These are phyloP conservation scores for Aspergillus awamori DNA, from an alignment of 2,329 filamentous ascomycete genomes.

Conservation along the genomic window DNA sequence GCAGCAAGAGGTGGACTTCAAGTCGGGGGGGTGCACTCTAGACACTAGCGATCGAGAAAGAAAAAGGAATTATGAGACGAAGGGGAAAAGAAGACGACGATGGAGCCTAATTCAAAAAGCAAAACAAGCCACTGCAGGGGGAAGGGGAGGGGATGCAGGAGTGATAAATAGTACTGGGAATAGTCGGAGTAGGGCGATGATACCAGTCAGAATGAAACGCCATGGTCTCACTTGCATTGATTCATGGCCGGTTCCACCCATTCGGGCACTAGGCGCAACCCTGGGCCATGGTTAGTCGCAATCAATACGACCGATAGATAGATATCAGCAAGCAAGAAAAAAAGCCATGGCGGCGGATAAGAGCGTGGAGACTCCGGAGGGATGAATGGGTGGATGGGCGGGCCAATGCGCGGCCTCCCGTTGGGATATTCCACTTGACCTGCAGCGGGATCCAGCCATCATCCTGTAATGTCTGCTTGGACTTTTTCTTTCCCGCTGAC, in stretches of 20 bases:
- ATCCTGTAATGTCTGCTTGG: too few relatives aligned
- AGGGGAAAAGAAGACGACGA: constrained; percentile 6
- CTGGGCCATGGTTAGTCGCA: constrained; percentile 28
- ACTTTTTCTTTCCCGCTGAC: too few relatives aligned
- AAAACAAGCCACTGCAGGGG: constrained; percentile 13
- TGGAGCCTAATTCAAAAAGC: constrained; percentile 7
- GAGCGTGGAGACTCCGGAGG: constrained; percentile 5
- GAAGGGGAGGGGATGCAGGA: constrained; percentile 8
- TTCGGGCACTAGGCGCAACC: constrained; percentile 22
- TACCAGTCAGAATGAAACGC: constrained; percentile 21
- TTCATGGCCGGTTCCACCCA: constrained; percentile 25
- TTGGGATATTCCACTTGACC: neutral
- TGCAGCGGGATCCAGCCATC: constrained; percentile 8
- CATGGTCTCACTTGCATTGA: constrained; percentile 8
- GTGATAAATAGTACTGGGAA: constrained; percentile 22
- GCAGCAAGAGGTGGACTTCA: neutral
- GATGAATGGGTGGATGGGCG: neutral
- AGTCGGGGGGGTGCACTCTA: neutral
- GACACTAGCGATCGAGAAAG: neutral
- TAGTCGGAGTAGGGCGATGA: constrained; percentile 17
- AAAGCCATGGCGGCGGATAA: constrained; percentile 12
- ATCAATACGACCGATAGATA: constrained; percentile 11
- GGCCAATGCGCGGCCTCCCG: neutral
- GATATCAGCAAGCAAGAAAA: constrained; percentile 4
- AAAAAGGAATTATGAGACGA: neutral